Evolutionary conservation across 768 basidiomycete species (phyloP), one percentile per base, ranked within the genome.

Genomic region (Tylopilus felleus): DNA sequence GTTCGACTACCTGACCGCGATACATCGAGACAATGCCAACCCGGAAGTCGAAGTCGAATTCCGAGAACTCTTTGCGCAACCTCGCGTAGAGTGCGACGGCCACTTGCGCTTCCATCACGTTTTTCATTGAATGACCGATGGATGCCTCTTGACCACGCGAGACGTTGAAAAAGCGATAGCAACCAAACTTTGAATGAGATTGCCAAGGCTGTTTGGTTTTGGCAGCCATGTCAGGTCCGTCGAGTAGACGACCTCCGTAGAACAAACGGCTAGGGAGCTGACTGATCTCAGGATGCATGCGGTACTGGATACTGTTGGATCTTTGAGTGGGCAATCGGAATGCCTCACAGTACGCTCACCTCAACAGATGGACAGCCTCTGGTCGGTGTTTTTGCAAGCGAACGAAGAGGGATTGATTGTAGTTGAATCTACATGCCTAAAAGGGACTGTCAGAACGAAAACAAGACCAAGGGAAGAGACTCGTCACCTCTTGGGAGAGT

Each of bases 261-360:
- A 99, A 99, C 2, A 93, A 71, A 43, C 77, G 78, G 55, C 94
- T 97, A 0, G 97, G 97, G 17, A 99, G 80, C 47, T 76, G 76
- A 57, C 93, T 96, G 65, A 98, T 98, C 48, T 91, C 86, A 2
- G 96, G 96, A 66, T 99, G 95, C 97, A 99, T 99, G 60, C 97
- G 95, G 67, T 99, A 99, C 73, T 99, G 97, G 39, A 99, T 98
- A 61, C 96, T 98, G 54, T 55, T 33, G 55, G 22, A 41, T 22
- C 46, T 27, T 49, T 56, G 28, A 22, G 47, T 9, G 14, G 6
- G 12, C 39, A 13, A 22, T 51, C 27, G 19, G 33, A 49, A 29
- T 51, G 14, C 36, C 9, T 45, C 44, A 10, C 4, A n/a, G 6
- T 27, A 27, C 13, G 58, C 75, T 54, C 60, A 90, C 94, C 91